phyloP scores from a whole-genome alignment of 2,329 filamentous ascomycete species.

The Fusarium pilosicola region DNA sequence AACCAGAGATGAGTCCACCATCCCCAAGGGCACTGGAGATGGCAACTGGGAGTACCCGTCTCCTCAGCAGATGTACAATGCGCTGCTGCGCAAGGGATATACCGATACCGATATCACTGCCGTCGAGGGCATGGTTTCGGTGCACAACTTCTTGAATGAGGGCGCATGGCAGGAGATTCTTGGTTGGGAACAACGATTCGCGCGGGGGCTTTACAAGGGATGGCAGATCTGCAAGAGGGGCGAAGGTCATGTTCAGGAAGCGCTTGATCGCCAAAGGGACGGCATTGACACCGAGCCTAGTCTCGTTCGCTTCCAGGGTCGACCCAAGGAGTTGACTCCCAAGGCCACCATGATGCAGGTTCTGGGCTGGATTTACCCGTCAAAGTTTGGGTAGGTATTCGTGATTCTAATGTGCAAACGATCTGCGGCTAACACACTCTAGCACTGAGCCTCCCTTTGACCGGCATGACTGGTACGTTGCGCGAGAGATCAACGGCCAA shows the following conservation, averaged over 20 bases:
- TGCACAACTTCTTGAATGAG: constrained; percentile 98
- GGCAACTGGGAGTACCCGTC: constrained; percentile 98
- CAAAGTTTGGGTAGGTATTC: constrained; percentile 75
- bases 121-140: constrained; percentile 95
- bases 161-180: constrained; percentile 96
- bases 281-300: constrained; percentile 71
- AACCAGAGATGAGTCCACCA: constrained; percentile 84
- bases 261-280: constrained; percentile 62
- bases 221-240: constrained; percentile 80
- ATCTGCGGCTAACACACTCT: constrained; percentile 28
- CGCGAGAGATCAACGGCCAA: constrained; percentile 73
- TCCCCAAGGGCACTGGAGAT: constrained; percentile 83
- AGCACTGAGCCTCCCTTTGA: constrained; percentile 91
- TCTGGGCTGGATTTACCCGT: constrained; percentile 81
- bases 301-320: constrained; percentile 86
- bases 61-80: constrained; percentile 99
- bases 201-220: constrained; percentile 74
- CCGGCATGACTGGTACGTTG: constrained; percentile 96
- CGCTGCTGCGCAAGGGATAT: constrained; percentile 93
- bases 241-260: constrained; percentile 67
- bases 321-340: constrained; percentile 89
- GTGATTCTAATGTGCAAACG: not conserved
- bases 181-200: constrained; percentile 90
- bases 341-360: constrained; percentile 88
- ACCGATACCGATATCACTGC: constrained; percentile 93